Base-by-base conservation (phyloP, 805 yeast genomes). In the Maudiozyma barnettii region DNA sequence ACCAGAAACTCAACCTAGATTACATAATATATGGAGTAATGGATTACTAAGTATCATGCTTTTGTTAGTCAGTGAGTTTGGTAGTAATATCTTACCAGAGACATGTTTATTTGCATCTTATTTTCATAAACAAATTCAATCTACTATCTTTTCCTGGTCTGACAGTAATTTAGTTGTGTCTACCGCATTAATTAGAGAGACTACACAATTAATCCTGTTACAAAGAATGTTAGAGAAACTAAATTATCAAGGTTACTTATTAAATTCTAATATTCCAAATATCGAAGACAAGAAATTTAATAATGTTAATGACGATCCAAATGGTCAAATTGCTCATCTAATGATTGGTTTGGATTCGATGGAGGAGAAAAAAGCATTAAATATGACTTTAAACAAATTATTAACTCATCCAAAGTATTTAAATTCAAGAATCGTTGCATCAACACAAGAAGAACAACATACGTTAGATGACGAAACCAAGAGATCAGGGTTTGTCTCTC, bases 321-420 rank as follows among this genome's bases (percentile, higher is more conserved):
- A 33, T 14, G 36, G 18, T n/a, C 59, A 29, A 30, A 48, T n/a
- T 40, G 56, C 41, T 43, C 58, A 9, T 42, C 62, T 20, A 68
- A 55, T 78, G 60, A 82, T 83, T 1, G 90, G 88, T 0, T 64
- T 84, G 43, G 88, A 83, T 48, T 71, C 76, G 1, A 72, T 69
- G 33, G 70, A 74, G 26, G 83, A 81, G 49, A 72, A 82, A 49
- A 75, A 72, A n/a, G 78, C 75, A 22, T 74, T 90, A 51, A 68
- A 72, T 4, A 77, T 73, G 39, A 77, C 82, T 10, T 66, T 89
- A 48, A 82, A 77, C 47, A 85, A 87, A 54, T 71, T 90, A 38
- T 71, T 87, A 51, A 82, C 90, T 23, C 97, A 90, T 65, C 96
- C 95, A 13, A 88, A 87, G 63, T 89, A 81, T 54, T 68, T 90